These are phyloP conservation scores for Phlegmacium glaucopus DNA, from an alignment of 768 basidiomycete genomes.

Conservation along the genomic window DNA sequence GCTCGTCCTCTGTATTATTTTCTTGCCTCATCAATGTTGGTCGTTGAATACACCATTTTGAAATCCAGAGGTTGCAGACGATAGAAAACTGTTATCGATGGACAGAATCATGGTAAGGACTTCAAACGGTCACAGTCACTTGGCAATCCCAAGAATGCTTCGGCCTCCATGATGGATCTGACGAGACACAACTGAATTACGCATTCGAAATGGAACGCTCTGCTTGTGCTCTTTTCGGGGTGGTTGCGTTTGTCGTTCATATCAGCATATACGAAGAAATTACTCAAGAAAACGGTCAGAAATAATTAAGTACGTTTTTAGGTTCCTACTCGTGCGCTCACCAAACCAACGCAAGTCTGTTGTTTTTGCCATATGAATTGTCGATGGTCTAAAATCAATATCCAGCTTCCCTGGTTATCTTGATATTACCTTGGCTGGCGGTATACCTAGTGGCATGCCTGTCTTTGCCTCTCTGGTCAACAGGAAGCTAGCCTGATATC, in stretches of 20 bases:
- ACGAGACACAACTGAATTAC: constrained; percentile 46
- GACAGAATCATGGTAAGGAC: no score
- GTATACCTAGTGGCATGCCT: constrained; percentile 78
- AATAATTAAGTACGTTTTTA: constrained; percentile 63
- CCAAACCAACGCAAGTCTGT: constrained; percentile 79
- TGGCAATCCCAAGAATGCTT: no score
- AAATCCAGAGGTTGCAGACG: no score
- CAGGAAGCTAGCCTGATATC: constrained; percentile 88
- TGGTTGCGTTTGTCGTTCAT: constrained; percentile 91
- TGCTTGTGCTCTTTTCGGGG: constrained; percentile 85
- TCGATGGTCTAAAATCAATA: neutral
- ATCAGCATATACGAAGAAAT: constrained; percentile 67
- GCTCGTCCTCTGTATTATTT: no score
- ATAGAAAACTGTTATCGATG: no score
- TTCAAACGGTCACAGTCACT: no score
- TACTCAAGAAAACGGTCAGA: constrained; percentile 28
- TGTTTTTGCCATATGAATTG: neutral
- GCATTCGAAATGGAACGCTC: constrained; percentile 89
- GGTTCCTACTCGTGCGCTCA: constrained; percentile 82
- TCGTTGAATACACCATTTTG: no score
- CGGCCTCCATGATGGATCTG: constrained; percentile 44
- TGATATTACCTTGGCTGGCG: constrained; percentile 92
- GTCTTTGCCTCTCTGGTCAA: constrained; percentile 78
- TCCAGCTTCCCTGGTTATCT: constrained; percentile 80
- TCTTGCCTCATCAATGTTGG: no score